A percentile compares a stretch with the other conserved stretches of the same genome.
Conservation (phyloP, 805 yeast species). For the Sugiyamaella chiloensis region DNA sequence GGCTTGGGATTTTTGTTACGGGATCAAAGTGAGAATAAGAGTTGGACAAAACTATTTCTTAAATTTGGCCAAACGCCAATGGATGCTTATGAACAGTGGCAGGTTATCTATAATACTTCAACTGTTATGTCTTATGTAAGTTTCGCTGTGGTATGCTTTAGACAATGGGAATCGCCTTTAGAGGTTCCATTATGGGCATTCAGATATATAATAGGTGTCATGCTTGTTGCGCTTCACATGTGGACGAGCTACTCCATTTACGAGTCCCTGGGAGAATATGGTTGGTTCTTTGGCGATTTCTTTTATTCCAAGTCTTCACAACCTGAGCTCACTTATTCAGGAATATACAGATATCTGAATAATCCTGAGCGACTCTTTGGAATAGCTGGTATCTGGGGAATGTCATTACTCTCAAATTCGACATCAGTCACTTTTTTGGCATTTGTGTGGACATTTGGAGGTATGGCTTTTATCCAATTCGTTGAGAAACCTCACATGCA, state of each 20-base stretch:
- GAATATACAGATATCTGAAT: slow-evolving; percentile 76
- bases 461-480: slow-evolving; percentile 63
- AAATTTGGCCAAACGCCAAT: slow-evolving; percentile 61
- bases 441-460: slow-evolving; percentile 62
- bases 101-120: slow-evolving; percentile 53
- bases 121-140: slow-evolving; percentile 58
- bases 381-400: slow-evolving; percentile 75
- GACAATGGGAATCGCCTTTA: slow-evolving; percentile 29
- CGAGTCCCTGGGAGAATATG: slow-evolving; percentile 72
- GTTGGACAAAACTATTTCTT: slow-evolving; percentile 62
- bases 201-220: slow-evolving; percentile 55
- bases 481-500: slow-evolving; percentile 78
- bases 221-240: slow-evolving; percentile 55
- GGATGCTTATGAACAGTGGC: slow-evolving; percentile 71
- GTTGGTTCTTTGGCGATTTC: slow-evolving; percentile 91
- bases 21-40: slow-evolving; percentile 57
- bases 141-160: slow-evolving; percentile 37
- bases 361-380: slow-evolving; percentile 81
- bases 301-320: slow-evolving; percentile 49
- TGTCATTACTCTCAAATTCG: slow-evolving; percentile 54
- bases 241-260: slow-evolving; percentile 70
- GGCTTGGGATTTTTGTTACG: slow-evolving; percentile 51
- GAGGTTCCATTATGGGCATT: slow-evolving; percentile 42
- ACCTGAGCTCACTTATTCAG: slow-evolving; percentile 64
- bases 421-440: slow-evolving; percentile 49